phyloP scores from a whole-genome alignment of 1,284 basidiomycete genomes.

The Malassezia globosa region DNA sequence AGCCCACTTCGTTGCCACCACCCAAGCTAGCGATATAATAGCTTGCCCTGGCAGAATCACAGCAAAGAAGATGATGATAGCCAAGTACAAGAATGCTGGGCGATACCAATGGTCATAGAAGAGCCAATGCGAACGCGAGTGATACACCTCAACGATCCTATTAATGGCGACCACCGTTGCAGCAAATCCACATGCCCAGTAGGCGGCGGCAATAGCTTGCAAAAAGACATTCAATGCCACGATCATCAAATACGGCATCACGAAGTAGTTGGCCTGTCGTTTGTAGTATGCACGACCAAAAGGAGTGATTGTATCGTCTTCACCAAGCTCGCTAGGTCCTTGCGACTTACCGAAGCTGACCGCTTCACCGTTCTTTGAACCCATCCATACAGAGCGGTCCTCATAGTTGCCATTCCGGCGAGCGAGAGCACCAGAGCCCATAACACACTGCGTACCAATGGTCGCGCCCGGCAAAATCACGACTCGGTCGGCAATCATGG shows the following conservation, averaged over 20 bases:
- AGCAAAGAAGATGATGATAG: constrained; percentile 38
- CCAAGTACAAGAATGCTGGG: constrained; percentile 38
- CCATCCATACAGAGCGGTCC: constrained; percentile 47
- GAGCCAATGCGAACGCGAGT: constrained; percentile 22
- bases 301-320: constrained; percentile 44
- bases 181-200: constrained; percentile 44
- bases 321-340: constrained; percentile 25
- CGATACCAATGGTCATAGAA: constrained; percentile 46
- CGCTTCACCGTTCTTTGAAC: constrained; percentile 45
- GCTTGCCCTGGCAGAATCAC: constrained; percentile 37
- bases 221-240: constrained; percentile 42
- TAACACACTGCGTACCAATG: constrained; percentile 43
- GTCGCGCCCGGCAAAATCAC: constrained; percentile 44
- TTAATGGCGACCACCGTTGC: constrained; percentile 41
- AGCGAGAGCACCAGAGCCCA: constrained; percentile 45
- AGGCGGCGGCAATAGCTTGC: constrained; percentile 39
- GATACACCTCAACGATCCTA: constrained; percentile 28
- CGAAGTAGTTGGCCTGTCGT: constrained; percentile 46
- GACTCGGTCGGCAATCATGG: constrained; percentile 47
- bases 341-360: constrained; percentile 42
- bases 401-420: constrained; percentile 45
- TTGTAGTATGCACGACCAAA: constrained; percentile 46
- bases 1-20: constrained; percentile 42
- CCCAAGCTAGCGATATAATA: constrained; percentile 37
- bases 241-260: constrained; percentile 44